phyloP scores from a whole-genome alignment of 208 protist genomes.

The Trypanosoma lewisi region DNA sequence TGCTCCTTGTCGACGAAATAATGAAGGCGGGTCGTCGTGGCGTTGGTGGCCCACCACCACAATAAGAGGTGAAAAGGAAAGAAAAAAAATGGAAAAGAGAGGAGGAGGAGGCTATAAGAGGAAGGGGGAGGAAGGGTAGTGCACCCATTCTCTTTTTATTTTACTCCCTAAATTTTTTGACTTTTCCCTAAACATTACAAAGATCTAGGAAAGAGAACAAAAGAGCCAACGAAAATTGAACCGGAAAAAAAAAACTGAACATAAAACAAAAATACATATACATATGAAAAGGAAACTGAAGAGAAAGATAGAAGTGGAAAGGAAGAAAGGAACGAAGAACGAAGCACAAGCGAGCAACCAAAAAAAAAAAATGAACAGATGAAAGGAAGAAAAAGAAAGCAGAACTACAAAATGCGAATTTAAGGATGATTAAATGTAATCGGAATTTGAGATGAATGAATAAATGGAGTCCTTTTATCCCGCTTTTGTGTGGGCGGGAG shows the following conservation, averaged over 20 bases:
- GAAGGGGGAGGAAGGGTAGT: too few species aligned
- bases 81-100: too few species aligned
- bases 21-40: constrained; percentile 97
- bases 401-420: neutral
- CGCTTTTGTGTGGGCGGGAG: too few species aligned
- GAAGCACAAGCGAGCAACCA: neutral
- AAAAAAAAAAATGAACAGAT: constrained; percentile 1
- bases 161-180: constrained; percentile 15
- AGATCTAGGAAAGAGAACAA: neutral
- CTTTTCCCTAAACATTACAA: constrained; percentile 10
- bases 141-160: constrained; percentile 6
- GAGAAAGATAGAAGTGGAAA: neutral
- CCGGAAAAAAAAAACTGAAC: neutral
- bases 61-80: constrained; percentile 26
- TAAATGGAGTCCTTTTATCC: neutral
- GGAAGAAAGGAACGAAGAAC: constrained; percentile 4
- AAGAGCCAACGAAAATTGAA: neutral
- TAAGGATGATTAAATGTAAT: constrained; percentile 4
- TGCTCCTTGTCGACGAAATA: constrained; percentile 99
- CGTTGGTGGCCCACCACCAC: constrained; percentile 43
- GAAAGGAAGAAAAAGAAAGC: constrained; percentile 13
- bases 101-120: too few species aligned
- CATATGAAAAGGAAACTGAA: neutral
- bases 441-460: constrained; percentile 5
- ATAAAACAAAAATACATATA: neutral